Base-by-base conservation (phyloP, 495 filamentous ascomycete genomes). In the Cercophora samala region DNA sequence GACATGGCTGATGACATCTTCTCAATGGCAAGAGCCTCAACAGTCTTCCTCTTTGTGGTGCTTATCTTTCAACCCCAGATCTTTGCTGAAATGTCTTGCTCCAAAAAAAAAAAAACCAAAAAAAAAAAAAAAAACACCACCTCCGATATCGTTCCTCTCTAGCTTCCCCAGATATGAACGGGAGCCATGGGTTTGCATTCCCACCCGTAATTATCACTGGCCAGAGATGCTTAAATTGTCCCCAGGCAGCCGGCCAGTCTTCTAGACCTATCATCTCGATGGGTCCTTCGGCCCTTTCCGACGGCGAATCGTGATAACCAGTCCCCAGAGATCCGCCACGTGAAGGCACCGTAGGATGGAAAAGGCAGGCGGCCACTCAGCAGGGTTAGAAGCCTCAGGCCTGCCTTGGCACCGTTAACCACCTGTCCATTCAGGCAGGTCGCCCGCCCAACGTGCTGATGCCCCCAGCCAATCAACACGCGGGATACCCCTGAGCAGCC, bases 361-460 rank as follows among this genome's bases (percentile, higher is more conserved):
- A 69, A 55, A 21, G 67, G 64, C 61, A 69, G 64, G 67, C 54
- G 64, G 19, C 58, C 42, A 63, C 9, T 25, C 37, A 37, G 24
- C 58, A 29, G 5, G 22, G 21, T 25, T 18, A 60, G 22, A 25
- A 42, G 32, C 15, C 5, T 22, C 22, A 5, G 53, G 60, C 58
- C n/a, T 13, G 58, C 9, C 66, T 65, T 68, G 58, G 66, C 62
- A 17, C 9, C 13, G 13, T 25, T 22, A 51, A 62, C 60, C 67
- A 63, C 59, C 63, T 69, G 64, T 66, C 68, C 68, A 66, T 69
- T 69, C 64, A 64, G 68, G 68, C 58, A 69, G 68, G 64, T 69
- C 54, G 42, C 15, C 54, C 32, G 53, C 42, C 56, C 59, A 69
- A 66, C 60, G 63, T 64, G 63, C 63, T 63, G 29, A 13, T 9